These are phyloP conservation scores for Pholiota molesta DNA, from an alignment of 768 basidiomycete species.

Conservation along the genomic window DNA sequence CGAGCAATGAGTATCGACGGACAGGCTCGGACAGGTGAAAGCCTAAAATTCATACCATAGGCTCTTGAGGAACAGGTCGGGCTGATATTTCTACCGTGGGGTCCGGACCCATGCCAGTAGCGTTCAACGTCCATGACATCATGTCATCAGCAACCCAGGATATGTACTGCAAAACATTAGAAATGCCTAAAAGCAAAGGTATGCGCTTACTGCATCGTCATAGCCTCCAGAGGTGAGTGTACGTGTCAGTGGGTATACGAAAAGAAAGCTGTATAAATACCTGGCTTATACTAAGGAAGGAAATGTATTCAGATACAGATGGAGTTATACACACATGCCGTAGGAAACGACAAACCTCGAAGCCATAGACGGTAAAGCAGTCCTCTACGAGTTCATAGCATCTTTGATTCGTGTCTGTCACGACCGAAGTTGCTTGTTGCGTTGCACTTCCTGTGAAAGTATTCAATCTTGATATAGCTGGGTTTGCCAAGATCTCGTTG, in stretches of 20 bases:
- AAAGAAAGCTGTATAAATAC: conserved; percentile 27
- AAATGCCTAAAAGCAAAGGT: not conserved
- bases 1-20: not conserved
- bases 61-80: conserved; percentile 80
- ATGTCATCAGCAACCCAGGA: conserved; percentile 71
- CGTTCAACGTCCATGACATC: conserved; percentile 71
- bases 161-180: conserved; percentile 57
- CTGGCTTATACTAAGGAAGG: conserved; percentile 56
- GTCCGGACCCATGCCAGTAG: conserved; percentile 62
- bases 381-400: conserved; percentile 63
- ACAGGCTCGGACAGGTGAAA: not conserved
- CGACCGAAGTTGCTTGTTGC: conserved; percentile 83
- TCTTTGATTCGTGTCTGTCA: conserved; percentile 64
- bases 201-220: conserved; percentile 20
- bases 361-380: conserved; percentile 75
- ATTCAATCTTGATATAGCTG: conserved; percentile 56
- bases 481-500: conserved; percentile 60
- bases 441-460: conserved; percentile 74
- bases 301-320: not conserved
- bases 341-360: conserved; percentile 51
- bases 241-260: not conserved
- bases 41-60: conserved; percentile 57
- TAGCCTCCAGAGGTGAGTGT: conserved; percentile 17
- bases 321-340: not conserved
- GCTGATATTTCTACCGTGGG: conserved; percentile 59